Percentiles rank a stretch among this genome's conserved stretches.
phyloP scores from a whole-genome alignment of 306 rosid genomes.

The Lagenaria siceraria region DNA sequence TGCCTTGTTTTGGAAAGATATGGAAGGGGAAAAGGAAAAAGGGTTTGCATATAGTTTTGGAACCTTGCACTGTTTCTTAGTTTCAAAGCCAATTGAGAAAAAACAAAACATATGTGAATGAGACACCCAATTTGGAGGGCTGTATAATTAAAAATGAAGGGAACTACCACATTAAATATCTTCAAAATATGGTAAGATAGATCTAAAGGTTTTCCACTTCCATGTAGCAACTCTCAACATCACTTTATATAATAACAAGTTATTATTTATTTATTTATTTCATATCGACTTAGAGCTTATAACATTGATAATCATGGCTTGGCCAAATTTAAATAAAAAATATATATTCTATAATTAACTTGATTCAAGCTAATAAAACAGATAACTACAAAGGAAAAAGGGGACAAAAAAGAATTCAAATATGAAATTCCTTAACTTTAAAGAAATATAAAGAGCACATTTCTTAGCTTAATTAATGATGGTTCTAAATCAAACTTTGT shows the following conservation, averaged over 20 bases:
- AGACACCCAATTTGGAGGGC: neutral
- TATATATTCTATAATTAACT: neutral
- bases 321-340: neutral
- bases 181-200: neutral
- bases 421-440: neutral
- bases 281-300: neutral
- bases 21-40: neutral
- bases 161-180: neutral
- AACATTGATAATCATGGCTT: neutral
- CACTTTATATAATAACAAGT: no score
- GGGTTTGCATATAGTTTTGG: neutral
- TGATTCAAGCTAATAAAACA: neutral
- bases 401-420: neutral
- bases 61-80: neutral
- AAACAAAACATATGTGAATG: neutral
- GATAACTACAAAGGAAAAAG: neutral
- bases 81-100: neutral
- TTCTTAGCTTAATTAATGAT: neutral
- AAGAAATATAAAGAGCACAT: neutral
- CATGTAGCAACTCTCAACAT: neutral
- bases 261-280: no score
- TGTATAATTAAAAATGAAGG: neutral
- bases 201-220: neutral
- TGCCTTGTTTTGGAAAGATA: neutral
- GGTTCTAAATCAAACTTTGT: neutral